A percentile compares a stretch with the other conserved stretches of the same genome.
These are phyloP conservation scores for Rhizopogon vulgaris DNA, from an alignment of 768 basidiomycete genomes.

Conservation along the genomic window DNA sequence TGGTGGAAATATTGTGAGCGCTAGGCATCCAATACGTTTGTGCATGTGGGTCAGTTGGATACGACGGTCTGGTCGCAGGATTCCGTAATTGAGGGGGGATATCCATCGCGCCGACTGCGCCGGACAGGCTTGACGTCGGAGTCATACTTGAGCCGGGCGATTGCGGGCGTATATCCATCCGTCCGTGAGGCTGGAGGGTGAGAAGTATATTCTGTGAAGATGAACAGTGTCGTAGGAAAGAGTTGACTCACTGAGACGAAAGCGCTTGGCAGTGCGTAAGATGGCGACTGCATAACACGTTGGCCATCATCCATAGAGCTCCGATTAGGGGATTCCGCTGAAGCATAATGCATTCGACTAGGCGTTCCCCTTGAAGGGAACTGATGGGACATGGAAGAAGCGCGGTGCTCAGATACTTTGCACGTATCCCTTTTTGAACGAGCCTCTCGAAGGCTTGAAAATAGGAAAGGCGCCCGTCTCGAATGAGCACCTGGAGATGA, in stretches of 20 bases:
- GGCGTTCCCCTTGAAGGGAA: slow-evolving; percentile 18
- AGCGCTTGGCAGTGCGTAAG: slow-evolving; percentile 25
- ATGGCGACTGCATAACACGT: slow-evolving; percentile 21
- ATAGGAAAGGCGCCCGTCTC: slow-evolving; percentile 34
- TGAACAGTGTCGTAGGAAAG: neutral
- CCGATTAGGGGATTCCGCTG: slow-evolving; percentile 29
- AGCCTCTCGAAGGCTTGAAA: slow-evolving; percentile 11
- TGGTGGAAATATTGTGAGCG: neutral
- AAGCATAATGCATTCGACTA: slow-evolving; percentile 24
- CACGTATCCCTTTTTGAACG: slow-evolving; percentile 20
- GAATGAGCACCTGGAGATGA: slow-evolving; percentile 25
- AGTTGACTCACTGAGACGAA: slow-evolving; percentile 32
- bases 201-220: slow-evolving; percentile 12
- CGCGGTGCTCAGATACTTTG: slow-evolving; percentile 24
- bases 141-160: slow-evolving; percentile 39
- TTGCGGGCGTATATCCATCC: slow-evolving; percentile 20
- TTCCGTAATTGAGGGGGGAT: slow-evolving; percentile 29
- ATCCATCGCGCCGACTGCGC: slow-evolving; percentile 55
- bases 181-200: slow-evolving; percentile 16
- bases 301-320: slow-evolving; percentile 35
- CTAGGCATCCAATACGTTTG: slow-evolving; percentile 4
- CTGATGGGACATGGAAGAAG: slow-evolving; percentile 9
- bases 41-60: slow-evolving; percentile 2
- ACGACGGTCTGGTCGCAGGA: slow-evolving; percentile 16
- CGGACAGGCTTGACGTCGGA: slow-evolving; percentile 44